phyloP scores from a whole-genome alignment of 345 rosid species.

The Syzygium aqueum region DNA sequence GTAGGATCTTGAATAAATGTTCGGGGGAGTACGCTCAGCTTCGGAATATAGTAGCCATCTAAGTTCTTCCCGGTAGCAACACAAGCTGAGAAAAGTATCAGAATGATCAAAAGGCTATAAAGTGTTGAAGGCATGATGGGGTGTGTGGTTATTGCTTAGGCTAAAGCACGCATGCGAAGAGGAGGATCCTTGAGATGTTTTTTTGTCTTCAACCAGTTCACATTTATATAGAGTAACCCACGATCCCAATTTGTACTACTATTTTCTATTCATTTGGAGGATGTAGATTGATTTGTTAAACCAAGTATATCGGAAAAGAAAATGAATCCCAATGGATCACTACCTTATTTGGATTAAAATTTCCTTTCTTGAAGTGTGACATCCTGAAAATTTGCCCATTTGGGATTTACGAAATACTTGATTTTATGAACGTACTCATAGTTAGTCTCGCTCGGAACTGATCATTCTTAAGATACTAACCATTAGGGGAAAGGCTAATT shows the following conservation, averaged over 20 bases:
- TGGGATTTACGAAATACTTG: too few relatives aligned
- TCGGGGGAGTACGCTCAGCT: neutral
- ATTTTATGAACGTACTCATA: too few relatives aligned
- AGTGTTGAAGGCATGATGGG: neutral
- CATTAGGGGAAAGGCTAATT: too few relatives aligned
- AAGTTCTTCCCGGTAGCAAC: neutral
- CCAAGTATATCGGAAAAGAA: neutral
- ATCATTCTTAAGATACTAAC: too few relatives aligned
- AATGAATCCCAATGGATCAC: too few relatives aligned
- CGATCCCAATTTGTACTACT: neutral
- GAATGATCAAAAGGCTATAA: neutral
- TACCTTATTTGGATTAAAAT: too few relatives aligned
- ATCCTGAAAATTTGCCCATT: too few relatives aligned
- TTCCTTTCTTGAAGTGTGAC: too few relatives aligned
- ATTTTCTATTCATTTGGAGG: neutral
- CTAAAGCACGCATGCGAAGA: neutral
- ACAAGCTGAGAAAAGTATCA: neutral
- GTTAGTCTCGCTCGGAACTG: too few relatives aligned
- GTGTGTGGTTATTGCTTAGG: neutral
- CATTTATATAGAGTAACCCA: neutral
- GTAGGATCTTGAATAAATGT: neutral
- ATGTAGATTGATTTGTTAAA: neutral
- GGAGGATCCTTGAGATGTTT: neutral
- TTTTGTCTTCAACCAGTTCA: neutral
- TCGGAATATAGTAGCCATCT: neutral